Conservation (phyloP, 495 filamentous ascomycete genomes). For the Podospora pseudoanserina region DNA sequence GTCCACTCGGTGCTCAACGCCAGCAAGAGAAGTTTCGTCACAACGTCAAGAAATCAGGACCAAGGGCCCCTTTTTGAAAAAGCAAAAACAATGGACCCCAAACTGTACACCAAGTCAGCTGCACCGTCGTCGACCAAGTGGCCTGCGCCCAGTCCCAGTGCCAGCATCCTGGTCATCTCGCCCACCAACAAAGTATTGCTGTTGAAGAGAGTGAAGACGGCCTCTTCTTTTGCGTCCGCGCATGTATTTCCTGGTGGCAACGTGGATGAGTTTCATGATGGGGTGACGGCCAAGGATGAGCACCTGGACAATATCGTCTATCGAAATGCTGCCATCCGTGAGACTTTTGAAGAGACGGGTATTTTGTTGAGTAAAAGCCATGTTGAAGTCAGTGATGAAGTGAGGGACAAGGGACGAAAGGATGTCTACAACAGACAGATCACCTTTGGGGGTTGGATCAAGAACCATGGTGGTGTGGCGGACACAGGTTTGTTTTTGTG, state of each 20-base stretch:
- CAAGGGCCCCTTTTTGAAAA: background rate
- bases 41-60: background rate
- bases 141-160: background rate
- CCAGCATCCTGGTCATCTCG: slow-evolving; percentile 79
- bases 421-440: slow-evolving; percentile 59
- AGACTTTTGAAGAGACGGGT: slow-evolving; percentile 94
- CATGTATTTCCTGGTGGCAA: slow-evolving; percentile 98
- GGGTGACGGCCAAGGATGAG: slow-evolving; percentile 47
- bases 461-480: background rate
- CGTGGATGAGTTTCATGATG: slow-evolving; percentile 67
- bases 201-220: slow-evolving; percentile 77
- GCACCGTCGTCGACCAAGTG: background rate
- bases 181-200: slow-evolving; percentile 82
- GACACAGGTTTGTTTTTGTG: background rate
- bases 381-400: slow-evolving; percentile 54
- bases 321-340: slow-evolving; percentile 74
- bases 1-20: background rate
- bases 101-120: background rate
- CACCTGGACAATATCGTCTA: slow-evolving; percentile 69
- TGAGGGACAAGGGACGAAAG: slow-evolving; percentile 62
- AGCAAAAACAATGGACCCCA: background rate
- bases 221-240: slow-evolving; percentile 80
- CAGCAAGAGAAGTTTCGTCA: background rate
- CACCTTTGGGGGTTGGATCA: slow-evolving; percentile 46
- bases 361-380: slow-evolving; percentile 59